phyloP scores from a whole-genome alignment of 345 rosid species.

The Brassica incana region DNA sequence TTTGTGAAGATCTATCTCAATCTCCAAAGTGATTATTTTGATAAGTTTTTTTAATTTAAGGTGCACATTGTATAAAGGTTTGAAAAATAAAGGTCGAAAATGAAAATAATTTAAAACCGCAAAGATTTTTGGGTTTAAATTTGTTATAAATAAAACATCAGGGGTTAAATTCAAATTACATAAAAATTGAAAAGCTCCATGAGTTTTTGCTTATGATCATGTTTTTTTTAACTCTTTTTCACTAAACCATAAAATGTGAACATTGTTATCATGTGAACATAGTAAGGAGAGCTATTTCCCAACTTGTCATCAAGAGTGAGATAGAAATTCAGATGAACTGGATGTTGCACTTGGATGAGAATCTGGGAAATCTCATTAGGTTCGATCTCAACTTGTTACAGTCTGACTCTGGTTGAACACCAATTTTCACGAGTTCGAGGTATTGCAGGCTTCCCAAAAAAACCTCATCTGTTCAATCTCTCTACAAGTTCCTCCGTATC shows the following conservation, averaged over 20 bases:
- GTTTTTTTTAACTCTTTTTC: not conserved
- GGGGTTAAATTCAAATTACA: constrained; percentile 27
- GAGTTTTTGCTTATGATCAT: not conserved
- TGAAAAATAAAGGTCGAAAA: not conserved
- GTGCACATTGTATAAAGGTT: not conserved
- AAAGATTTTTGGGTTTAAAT: not conserved
- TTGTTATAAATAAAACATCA: not conserved
- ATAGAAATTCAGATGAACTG: not conserved
- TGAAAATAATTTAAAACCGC: not conserved
- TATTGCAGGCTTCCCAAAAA: not conserved
- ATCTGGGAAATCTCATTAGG: not conserved
- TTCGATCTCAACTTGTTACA: not conserved
- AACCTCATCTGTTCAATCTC: not conserved
- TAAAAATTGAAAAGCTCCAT: not conserved
- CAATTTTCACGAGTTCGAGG: not conserved
- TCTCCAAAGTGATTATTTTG: not conserved
- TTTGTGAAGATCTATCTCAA: not conserved
- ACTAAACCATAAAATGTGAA: not conserved
- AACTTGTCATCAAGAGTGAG: not conserved
- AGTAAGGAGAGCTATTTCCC: too few relatives aligned
- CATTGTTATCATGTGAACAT: not conserved
- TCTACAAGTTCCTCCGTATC: not conserved
- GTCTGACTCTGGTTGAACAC: not conserved
- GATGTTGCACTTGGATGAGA: not conserved
- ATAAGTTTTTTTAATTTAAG: constrained; percentile 5